phyloP scores from a whole-genome alignment of 768 basidiomycete genomes.

The Sarcodon sp. region DNA sequence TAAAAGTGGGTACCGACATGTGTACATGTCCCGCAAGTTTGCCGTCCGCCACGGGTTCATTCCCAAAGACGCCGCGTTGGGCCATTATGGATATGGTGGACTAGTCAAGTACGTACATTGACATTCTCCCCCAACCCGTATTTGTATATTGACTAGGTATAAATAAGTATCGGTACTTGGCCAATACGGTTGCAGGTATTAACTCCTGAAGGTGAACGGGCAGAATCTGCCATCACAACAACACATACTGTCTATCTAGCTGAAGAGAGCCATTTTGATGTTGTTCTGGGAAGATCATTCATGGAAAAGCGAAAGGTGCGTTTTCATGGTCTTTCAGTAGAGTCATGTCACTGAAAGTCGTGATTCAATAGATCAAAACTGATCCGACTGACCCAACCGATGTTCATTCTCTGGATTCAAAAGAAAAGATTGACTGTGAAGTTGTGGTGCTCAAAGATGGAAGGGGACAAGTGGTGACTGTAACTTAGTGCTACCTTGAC shows the following conservation, averaged over 20 bases:
- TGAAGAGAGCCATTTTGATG: constrained; percentile 93
- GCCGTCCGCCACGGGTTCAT: constrained; percentile 83
- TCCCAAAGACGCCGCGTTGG: constrained; percentile 75
- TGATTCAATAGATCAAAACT: constrained; percentile 47
- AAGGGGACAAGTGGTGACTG: constrained; percentile 79
- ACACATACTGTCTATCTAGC: constrained; percentile 65
- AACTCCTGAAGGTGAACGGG: constrained; percentile 6
- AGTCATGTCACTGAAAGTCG: constrained; percentile 34
- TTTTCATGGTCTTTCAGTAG: constrained; percentile 37
- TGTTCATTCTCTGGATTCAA: constrained; percentile 85
- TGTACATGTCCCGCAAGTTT: constrained; percentile 93
- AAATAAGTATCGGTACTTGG: constrained; percentile 62
- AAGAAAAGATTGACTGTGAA: constrained; percentile 87
- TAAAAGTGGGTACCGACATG: constrained; percentile 83
- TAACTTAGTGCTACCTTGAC: constrained; percentile 35
- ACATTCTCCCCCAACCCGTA: not conserved
- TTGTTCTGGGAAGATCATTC: constrained; percentile 83
- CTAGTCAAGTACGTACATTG: constrained; percentile 42
- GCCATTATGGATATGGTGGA: constrained; percentile 89
- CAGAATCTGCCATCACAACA: constrained; percentile 7
- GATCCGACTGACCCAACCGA: constrained; percentile 79
- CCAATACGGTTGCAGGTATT: constrained; percentile 51
- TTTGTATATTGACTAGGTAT: not conserved
- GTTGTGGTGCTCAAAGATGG: constrained; percentile 88
- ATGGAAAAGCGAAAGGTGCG: constrained; percentile 39